A percentile compares a stretch with the other conserved stretches of the same genome.
phyloP scores from a whole-genome alignment of 805 yeast species.

The Saccharomycopsis selenospora region DNA sequence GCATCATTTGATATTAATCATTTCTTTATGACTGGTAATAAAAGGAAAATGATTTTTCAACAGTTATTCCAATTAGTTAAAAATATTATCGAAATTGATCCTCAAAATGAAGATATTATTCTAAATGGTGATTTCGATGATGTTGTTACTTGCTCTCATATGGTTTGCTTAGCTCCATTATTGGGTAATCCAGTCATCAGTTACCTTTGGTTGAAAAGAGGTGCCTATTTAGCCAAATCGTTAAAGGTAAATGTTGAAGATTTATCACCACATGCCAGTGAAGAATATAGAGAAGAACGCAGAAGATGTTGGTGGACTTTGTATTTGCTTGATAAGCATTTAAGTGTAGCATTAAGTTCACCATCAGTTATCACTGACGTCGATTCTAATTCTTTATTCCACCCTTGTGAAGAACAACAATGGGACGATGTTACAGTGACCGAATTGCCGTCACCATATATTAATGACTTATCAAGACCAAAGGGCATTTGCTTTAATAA shows the following conservation, averaged over 20 bases:
- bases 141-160: constrained; percentile 7
- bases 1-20: constrained; percentile 16
- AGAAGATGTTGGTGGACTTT: constrained; percentile 37
- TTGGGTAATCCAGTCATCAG: constrained; percentile 14
- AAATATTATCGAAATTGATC: constrained; percentile 4
- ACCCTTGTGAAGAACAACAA: constrained; percentile 31
- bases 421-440: constrained; percentile 19
- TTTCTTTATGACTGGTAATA: constrained; percentile 16
- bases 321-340: constrained; percentile 33
- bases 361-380: constrained; percentile 29
- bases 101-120: constrained; percentile 7
- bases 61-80: not conserved
- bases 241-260: constrained; percentile 9
- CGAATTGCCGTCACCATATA: constrained; percentile 26
- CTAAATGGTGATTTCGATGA: constrained; percentile 12
- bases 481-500: constrained; percentile 25
- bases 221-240: constrained; percentile 9
- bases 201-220: constrained; percentile 14
- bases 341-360: constrained; percentile 32
- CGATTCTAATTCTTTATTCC: constrained; percentile 27
- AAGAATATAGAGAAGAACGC: constrained; percentile 32
- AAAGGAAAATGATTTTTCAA: constrained; percentile 9
- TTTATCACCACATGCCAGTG: constrained; percentile 15
- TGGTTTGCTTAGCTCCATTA: constrained; percentile 14
- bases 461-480: constrained; percentile 26